phyloP scores from a whole-genome alignment of 2,329 filamentous ascomycete genomes.

The Hypoxylon sp. region DNA sequence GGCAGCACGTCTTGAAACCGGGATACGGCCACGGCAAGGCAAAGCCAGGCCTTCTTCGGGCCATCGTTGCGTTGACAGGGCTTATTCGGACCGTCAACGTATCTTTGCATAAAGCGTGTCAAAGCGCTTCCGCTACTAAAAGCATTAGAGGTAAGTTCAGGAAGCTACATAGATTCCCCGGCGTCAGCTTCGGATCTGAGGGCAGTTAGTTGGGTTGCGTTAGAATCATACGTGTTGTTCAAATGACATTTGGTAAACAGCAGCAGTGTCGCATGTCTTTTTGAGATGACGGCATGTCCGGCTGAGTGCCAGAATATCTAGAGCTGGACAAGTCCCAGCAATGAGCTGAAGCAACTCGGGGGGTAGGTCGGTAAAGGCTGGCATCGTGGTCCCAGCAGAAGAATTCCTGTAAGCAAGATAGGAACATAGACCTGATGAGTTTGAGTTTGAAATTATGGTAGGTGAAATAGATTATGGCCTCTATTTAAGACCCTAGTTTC shows the following conservation, averaged over 20 bases:
- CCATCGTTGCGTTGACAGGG: slow-evolving; percentile 36
- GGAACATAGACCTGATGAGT: too few species aligned
- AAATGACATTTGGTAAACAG: slow-evolving; percentile 39
- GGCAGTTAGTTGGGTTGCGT: not conserved
- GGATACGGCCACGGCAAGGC: slow-evolving; percentile 39
- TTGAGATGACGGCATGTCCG: slow-evolving; percentile 36
- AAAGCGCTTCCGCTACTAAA: slow-evolving; percentile 73
- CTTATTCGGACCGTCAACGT: slow-evolving; percentile 36
- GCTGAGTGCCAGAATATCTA: slow-evolving; percentile 34
- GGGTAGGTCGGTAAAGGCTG: slow-evolving; percentile 24
- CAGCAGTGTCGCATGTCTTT: slow-evolving; percentile 27
- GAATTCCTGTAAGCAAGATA: not conserved
- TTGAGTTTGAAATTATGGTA: too few species aligned
- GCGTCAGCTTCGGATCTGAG: slow-evolving; percentile 4
- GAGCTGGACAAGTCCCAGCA: slow-evolving; percentile 31
- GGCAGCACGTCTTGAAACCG: slow-evolving; percentile 23
- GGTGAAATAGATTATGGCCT: too few species aligned
- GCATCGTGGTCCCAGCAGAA: slow-evolving; percentile 20
- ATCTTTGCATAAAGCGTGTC: slow-evolving; percentile 35
- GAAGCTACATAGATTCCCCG: slow-evolving; percentile 53
- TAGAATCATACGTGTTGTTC: slow-evolving; percentile 31
- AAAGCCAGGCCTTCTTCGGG: slow-evolving; percentile 37
- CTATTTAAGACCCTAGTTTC: too few species aligned
- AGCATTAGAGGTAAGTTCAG: slow-evolving; percentile 77
- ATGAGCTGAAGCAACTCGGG: slow-evolving; percentile 40